Evolutionary conservation across 2,329 filamentous ascomycete species (phyloP).

Genomic region (Fusarium oxysporum): DNA sequence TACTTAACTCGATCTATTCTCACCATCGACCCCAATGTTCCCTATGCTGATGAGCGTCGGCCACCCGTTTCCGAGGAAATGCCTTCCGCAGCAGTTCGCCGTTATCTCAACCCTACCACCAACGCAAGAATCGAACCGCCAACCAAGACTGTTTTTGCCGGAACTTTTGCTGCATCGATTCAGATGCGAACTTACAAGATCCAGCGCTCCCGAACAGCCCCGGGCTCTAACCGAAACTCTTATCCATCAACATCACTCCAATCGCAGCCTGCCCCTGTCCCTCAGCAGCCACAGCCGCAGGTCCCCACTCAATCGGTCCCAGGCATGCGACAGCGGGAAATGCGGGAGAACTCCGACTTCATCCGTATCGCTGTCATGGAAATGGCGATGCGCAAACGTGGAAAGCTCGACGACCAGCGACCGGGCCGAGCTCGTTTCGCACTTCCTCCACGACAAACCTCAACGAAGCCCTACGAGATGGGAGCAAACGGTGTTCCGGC

Average conservation of each 20-base stretch:
- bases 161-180: conserved; percentile 72
- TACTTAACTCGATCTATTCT: conserved; percentile 75
- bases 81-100: conserved; percentile 73
- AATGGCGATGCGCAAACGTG: conserved; percentile 75
- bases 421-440: conserved; percentile 76
- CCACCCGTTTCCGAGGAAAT: conserved; percentile 72
- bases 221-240: conserved; percentile 48
- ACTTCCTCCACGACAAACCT: conserved; percentile 71
- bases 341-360: conserved; percentile 77
- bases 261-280: conserved; percentile 47
- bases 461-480: conserved; percentile 66
- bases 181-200: conserved; percentile 79
- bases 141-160: conserved; percentile 46
- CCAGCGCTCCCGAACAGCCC: conserved; percentile 58
- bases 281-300: conserved; percentile 48
- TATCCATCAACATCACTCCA: conserved; percentile 49
- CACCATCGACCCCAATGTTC: conserved; percentile 73
- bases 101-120: conserved; percentile 74
- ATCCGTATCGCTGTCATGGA: conserved; percentile 78
- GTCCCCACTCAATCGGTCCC: conserved; percentile 53
- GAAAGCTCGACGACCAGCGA: conserved; percentile 73
- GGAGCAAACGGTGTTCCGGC: conserved; percentile 68
- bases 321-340: conserved; percentile 71
- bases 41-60: conserved; percentile 75
- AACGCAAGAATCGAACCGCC: conserved; percentile 48